Percentiles rank a stretch among this genome's conserved stretches.
These are phyloP conservation scores for Naumovozyma dairenensis DNA, from an alignment of 805 yeast species.

Conservation along the genomic window DNA sequence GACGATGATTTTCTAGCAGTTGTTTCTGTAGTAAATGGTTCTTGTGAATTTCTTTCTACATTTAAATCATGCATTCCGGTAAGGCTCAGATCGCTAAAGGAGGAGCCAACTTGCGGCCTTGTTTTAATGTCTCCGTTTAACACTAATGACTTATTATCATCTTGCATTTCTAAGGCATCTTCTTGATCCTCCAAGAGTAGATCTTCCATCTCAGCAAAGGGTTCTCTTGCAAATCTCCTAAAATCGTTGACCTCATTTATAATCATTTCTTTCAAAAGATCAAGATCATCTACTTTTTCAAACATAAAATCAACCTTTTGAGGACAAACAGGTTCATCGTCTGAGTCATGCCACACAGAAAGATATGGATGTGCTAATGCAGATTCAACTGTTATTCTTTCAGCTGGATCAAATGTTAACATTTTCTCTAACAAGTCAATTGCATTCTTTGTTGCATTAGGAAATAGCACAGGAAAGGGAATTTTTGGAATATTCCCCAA, in stretches of 20 bases:
- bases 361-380: conserved; percentile 87
- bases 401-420: conserved; percentile 79
- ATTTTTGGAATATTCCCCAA: conserved; percentile 75
- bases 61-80: no score
- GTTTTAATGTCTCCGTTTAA: no score
- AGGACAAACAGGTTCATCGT: conserved; percentile 79
- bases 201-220: conserved; percentile 46
- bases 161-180: no score
- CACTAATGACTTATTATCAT: no score
- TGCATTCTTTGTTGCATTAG: conserved; percentile 80
- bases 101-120: no score
- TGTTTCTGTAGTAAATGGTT: no score
- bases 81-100: no score
- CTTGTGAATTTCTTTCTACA: no score
- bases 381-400: conserved; percentile 77
- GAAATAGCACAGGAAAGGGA: conserved; percentile 62
- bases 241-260: conserved; percentile 70
- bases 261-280: conserved; percentile 64
- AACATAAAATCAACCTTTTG: conserved; percentile 79
- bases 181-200: conserved; percentile 5
- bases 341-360: conserved; percentile 84
- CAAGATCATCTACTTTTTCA: conserved; percentile 75
- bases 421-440: conserved; percentile 67
- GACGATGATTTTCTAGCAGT: no score
- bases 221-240: conserved; percentile 72